Percentiles rank a stretch among this genome's conserved stretches.
phyloP scores from a whole-genome alignment of 768 basidiomycete genomes.

The Lentinula detonsa region DNA sequence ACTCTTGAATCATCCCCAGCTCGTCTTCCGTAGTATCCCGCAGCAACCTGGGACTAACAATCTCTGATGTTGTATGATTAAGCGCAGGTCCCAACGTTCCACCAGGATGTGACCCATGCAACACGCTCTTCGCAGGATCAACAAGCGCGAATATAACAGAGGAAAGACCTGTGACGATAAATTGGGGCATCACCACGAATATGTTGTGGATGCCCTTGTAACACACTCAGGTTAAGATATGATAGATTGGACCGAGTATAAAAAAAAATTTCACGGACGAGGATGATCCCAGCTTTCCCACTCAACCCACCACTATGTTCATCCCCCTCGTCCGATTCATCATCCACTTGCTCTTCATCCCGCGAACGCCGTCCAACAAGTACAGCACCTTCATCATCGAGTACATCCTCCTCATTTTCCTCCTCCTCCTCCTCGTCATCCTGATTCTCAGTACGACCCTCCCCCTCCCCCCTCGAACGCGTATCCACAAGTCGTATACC shows the following conservation, averaged over 20 bases:
- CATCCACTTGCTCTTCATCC: conserved; percentile 20
- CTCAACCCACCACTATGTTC: conserved; percentile 40
- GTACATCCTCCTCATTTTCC: conserved; percentile 20
- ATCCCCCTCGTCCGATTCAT: conserved; percentile 21
- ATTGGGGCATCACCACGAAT: conserved; percentile 91
- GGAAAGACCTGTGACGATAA: conserved; percentile 83
- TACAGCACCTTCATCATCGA: conserved; percentile 8
- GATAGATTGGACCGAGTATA: background rate
- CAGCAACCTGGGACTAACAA: conserved; percentile 3
- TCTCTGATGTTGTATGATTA: conserved; percentile 12
- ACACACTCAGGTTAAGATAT: background rate
- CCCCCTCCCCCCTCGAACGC: conserved; percentile 21
- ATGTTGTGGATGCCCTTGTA: conserved; percentile 90
- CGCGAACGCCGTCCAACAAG: conserved; percentile 20
- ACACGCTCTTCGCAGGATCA: conserved; percentile 52
- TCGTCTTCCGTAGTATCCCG: conserved; percentile 1
- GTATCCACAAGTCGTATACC: conserved; percentile 40
- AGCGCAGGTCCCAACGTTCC: conserved; percentile 13
- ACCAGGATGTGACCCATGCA: conserved; percentile 19
- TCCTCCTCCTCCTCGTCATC: too few relatives aligned
- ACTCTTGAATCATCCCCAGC: conserved; percentile 13
- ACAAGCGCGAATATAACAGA: conserved; percentile 83
- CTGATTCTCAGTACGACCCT: background rate
- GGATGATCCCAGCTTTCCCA: conserved; percentile 82
- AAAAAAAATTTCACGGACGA: conserved; percentile 40